Percentiles rank a stretch among this genome's conserved stretches.
These are phyloP conservation scores for Nymphaea thermarum DNA, from an alignment of 164 flowering plant species.

Conservation along the genomic window DNA sequence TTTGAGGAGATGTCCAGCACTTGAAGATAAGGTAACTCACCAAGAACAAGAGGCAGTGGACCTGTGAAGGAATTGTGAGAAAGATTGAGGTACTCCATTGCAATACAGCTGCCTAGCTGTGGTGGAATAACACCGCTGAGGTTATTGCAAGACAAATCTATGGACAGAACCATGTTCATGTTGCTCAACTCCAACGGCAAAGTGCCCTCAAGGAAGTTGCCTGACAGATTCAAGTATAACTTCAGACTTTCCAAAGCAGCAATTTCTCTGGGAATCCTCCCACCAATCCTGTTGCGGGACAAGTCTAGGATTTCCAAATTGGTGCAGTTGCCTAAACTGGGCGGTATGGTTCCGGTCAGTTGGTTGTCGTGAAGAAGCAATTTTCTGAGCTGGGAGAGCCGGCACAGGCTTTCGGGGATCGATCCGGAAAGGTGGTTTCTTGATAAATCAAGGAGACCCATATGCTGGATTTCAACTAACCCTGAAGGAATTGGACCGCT, in stretches of 20 bases:
- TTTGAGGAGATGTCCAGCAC: slow-evolving; percentile 61
- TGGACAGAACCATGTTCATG: slow-evolving; percentile 82
- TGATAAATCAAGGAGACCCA: slow-evolving; percentile 81
- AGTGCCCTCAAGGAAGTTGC: slow-evolving; percentile 47
- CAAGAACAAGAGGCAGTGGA: slow-evolving; percentile 45
- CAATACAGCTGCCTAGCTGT: slow-evolving; percentile 80
- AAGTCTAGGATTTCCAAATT: slow-evolving; percentile 79
- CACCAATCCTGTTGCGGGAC: slow-evolving; percentile 50
- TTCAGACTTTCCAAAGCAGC: slow-evolving; percentile 69
- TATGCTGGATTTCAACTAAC: slow-evolving; percentile 49
- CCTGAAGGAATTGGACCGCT: slow-evolving; percentile 59
- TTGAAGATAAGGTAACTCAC: slow-evolving; percentile 53
- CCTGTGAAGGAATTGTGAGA: slow-evolving; percentile 48
- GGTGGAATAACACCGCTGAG: slow-evolving; percentile 55
- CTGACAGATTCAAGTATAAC: slow-evolving; percentile 67
- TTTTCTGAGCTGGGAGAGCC: slow-evolving; percentile 62
- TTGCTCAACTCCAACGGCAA: slow-evolving; percentile 77
- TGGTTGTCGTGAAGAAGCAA: slow-evolving; percentile 57
- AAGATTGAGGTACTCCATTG: slow-evolving; percentile 67
- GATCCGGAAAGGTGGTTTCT: slow-evolving; percentile 66
- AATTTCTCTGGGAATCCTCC: slow-evolving; percentile 57
- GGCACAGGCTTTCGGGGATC: slow-evolving; percentile 63
- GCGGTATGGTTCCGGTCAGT: slow-evolving; percentile 64
- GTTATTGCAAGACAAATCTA: slow-evolving; percentile 67
- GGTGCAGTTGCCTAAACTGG: slow-evolving; percentile 56